These are phyloP conservation scores for Gaeumannomyces sp. DNA, from an alignment of 2,329 filamentous ascomycete species.

Conservation along the genomic window DNA sequence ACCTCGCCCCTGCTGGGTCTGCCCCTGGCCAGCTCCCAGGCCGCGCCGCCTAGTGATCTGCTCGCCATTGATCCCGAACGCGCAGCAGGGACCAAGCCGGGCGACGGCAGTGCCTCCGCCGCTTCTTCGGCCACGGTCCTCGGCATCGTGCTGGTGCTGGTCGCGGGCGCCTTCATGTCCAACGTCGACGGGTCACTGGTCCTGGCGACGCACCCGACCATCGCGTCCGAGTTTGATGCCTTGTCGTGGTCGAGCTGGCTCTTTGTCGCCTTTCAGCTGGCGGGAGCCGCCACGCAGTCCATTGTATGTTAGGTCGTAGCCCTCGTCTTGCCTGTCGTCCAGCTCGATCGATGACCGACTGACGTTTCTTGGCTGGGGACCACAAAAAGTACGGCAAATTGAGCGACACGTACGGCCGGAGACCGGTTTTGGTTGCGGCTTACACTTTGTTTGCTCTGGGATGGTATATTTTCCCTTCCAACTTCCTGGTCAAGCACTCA, in stretches of 20 bases:
- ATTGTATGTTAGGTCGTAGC: conserved; percentile 32
- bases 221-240: conserved; percentile 54
- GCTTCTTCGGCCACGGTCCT: background rate
- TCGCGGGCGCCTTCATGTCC: conserved; percentile 53
- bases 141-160: background rate
- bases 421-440: conserved; percentile 39
- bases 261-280: conserved; percentile 45
- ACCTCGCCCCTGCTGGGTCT: background rate
- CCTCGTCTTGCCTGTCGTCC: background rate
- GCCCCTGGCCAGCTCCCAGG: background rate
- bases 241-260: conserved; percentile 53
- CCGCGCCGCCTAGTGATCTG: conserved; percentile 8
- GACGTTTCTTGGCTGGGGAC: background rate
- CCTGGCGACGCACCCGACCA: conserved; percentile 57
- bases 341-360: background rate
- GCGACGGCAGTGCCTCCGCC: background rate
- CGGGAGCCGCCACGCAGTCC: conserved; percentile 44
- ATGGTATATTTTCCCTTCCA: conserved; percentile 30
- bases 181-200: conserved; percentile 60
- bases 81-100: background rate
- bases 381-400: conserved; percentile 42
- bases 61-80: conserved; percentile 10
- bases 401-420: conserved; percentile 52
- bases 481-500: background rate
- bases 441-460: conserved; percentile 45